phyloP scores from a whole-genome alignment of 2,329 filamentous ascomycete genomes.

The Cladosporium velox region DNA sequence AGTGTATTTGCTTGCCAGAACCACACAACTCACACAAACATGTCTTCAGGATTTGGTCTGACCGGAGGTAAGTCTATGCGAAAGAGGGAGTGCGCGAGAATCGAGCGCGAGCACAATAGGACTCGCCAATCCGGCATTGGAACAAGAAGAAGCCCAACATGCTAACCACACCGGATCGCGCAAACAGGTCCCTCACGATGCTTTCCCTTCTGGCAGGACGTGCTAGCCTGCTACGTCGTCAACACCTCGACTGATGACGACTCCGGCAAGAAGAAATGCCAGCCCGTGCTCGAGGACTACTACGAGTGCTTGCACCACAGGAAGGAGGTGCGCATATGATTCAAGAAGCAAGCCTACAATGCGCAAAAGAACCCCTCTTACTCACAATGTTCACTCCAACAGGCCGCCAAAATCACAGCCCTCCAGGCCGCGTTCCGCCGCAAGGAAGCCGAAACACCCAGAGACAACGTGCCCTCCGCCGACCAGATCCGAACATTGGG shows the following conservation, averaged over 20 bases:
- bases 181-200: conserved; percentile 70
- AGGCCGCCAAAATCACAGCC: conserved; percentile 76
- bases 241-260: conserved; percentile 80
- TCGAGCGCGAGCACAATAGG: background rate
- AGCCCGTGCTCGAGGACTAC: conserved; percentile 87
- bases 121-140: background rate
- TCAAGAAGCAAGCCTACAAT: background rate
- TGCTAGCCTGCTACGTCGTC: conserved; percentile 96
- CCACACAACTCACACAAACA: conserved; percentile 42
- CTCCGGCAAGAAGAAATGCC: conserved; percentile 84
- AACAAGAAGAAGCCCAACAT: background rate
- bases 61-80: conserved; percentile 65
- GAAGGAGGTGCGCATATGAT: conserved; percentile 75
- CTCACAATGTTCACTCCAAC: conserved; percentile 20
- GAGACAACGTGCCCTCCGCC: conserved; percentile 73
- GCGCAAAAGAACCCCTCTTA: background rate
- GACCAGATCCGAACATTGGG: conserved; percentile 87
- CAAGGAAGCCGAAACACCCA: conserved; percentile 70
- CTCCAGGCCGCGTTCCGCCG: conserved; percentile 86
- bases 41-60: conserved; percentile 83
- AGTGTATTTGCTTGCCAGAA: conserved; percentile 17
- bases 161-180: conserved; percentile 21
- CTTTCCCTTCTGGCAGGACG: conserved; percentile 99
- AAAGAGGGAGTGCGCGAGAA: background rate
- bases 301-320: conserved; percentile 98